These are phyloP conservation scores for Ophiostoma triangulosporum DNA, from an alignment of 2,329 filamentous ascomycete species.

Conservation along the genomic window DNA sequence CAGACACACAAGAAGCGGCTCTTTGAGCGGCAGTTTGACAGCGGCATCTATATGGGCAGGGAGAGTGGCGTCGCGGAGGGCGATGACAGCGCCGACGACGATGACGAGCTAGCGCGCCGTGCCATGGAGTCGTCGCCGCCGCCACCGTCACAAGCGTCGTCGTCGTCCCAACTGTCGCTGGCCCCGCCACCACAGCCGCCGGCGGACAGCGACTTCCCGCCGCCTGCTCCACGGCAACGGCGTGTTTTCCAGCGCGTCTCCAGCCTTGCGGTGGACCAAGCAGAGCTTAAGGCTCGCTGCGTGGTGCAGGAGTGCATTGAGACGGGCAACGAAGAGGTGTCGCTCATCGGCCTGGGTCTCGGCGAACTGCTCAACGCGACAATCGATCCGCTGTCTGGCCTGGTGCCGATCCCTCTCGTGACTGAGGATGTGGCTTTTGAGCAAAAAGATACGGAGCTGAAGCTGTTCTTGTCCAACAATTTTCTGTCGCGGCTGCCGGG, in stretches of 20 bases:
- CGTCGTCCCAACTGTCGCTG: conserved; percentile 33
- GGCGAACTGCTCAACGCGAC: conserved; percentile 41
- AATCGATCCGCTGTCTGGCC: conserved; percentile 40
- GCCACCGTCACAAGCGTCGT: conserved; percentile 50
- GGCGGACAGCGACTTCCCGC: conserved; percentile 24
- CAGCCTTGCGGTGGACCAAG: conserved; percentile 20
- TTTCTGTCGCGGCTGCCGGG: conserved; percentile 40
- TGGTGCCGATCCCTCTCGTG: conserved; percentile 40
- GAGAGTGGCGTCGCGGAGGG: conserved; percentile 31
- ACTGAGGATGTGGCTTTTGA: conserved; percentile 45
- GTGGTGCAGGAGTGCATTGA: conserved; percentile 43
- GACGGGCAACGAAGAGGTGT: conserved; percentile 42
- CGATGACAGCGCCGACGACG: conserved; percentile 20
- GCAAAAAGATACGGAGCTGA: conserved; percentile 42
- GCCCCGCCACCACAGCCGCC: conserved; percentile 12
- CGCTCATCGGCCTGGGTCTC: conserved; percentile 28
- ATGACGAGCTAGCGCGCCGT: conserved; percentile 17
- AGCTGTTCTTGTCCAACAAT: conserved; percentile 50
- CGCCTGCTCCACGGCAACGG: conserved; percentile 21
- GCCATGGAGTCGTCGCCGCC: conserved; percentile 27
- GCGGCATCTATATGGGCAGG: conserved; percentile 51
- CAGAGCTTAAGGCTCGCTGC: conserved; percentile 31
- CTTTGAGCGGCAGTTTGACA: conserved; percentile 49
- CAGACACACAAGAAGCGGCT: conserved; percentile 30
- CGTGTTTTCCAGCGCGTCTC: conserved; percentile 17